Percentiles rank a stretch among this genome's conserved stretches.
Evolutionary conservation across 352 stramenopile species (phyloP).

Genomic region (Saprolegnia parasitica): DNA sequence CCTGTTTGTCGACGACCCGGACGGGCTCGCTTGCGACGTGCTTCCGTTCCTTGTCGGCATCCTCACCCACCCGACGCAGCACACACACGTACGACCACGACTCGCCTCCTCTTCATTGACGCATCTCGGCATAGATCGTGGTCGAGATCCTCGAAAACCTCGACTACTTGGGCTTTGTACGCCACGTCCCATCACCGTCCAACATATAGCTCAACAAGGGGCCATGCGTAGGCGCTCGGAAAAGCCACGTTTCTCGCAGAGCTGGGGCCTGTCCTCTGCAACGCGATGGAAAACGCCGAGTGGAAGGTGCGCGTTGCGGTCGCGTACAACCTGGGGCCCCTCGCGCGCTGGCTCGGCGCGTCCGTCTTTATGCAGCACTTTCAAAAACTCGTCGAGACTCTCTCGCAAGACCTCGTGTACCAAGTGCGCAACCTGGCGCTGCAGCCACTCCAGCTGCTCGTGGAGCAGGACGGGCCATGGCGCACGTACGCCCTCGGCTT

Average conservation of each 20-base stretch:
- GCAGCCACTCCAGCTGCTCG: conserved; percentile 8
- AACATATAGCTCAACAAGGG: too few species aligned
- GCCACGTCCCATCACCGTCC: neutral
- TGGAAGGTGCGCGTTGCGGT: conserved; percentile 26
- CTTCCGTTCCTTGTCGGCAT: conserved; percentile 15
- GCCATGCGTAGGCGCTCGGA: conserved; percentile 11
- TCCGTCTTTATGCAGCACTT: conserved; percentile 16
- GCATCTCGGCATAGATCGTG: neutral
- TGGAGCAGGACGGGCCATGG: conserved; percentile 7
- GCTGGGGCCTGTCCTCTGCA: neutral
- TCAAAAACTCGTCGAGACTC: neutral
- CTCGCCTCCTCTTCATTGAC: neutral
- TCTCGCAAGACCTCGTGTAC: conserved; percentile 15
- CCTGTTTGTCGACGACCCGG: conserved; percentile 9
- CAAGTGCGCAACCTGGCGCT: conserved; percentile 25
- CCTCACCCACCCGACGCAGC: neutral
- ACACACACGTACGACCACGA: conserved; percentile 16
- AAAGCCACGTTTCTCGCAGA: conserved; percentile 10
- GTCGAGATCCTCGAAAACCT: conserved; percentile 28
- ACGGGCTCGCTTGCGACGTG: conserved; percentile 16
- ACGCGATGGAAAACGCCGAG: neutral
- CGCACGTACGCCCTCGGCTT: conserved; percentile 6
- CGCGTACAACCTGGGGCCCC: conserved; percentile 22
- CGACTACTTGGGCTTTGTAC: conserved; percentile 26
- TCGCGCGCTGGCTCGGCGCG: conserved; percentile 24